Percentiles rank a stretch among this genome's conserved stretches.
phyloP scores from a whole-genome alignment of 805 yeast genomes.

The Debaryomyces hansenii region DNA sequence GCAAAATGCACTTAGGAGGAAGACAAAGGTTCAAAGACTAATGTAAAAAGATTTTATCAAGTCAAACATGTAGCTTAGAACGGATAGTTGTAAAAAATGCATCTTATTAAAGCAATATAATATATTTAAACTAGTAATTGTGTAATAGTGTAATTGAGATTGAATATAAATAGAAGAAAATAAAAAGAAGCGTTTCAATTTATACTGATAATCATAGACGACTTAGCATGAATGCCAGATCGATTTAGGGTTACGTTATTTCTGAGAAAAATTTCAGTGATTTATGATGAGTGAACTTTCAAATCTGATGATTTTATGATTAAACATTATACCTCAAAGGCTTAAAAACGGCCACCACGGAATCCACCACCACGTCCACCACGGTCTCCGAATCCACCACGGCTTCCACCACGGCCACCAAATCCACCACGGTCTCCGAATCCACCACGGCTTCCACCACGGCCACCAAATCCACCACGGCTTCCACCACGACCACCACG shows the following conservation, averaged over 20 bases:
- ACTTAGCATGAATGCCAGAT: neutral
- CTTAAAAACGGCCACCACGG: constrained; percentile 23
- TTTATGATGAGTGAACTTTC: neutral
- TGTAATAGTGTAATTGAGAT: neutral
- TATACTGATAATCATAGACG: neutral
- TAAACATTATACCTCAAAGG: neutral
- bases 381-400: constrained; percentile 30
- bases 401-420: constrained; percentile 16
- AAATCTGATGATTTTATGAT: neutral
- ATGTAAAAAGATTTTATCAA: neutral
- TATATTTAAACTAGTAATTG: neutral
- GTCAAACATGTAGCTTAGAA: neutral
- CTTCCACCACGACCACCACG: constrained; percentile 35
- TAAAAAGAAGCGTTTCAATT: neutral
- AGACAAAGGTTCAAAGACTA: constrained; percentile 9
- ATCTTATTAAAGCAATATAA: neutral
- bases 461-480: constrained; percentile 42
- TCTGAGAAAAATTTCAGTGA: neutral
- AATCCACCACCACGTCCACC: constrained; percentile 43
- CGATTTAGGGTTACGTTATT: neutral
- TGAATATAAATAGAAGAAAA: neutral
- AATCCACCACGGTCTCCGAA: constrained; percentile 35
- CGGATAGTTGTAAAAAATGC: neutral
- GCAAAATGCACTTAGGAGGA: constrained; percentile 1
- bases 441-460: constrained; percentile 42